phyloP scores from a whole-genome alignment of 176 grass and related monocot genomes.

The Avena sativa region DNA sequence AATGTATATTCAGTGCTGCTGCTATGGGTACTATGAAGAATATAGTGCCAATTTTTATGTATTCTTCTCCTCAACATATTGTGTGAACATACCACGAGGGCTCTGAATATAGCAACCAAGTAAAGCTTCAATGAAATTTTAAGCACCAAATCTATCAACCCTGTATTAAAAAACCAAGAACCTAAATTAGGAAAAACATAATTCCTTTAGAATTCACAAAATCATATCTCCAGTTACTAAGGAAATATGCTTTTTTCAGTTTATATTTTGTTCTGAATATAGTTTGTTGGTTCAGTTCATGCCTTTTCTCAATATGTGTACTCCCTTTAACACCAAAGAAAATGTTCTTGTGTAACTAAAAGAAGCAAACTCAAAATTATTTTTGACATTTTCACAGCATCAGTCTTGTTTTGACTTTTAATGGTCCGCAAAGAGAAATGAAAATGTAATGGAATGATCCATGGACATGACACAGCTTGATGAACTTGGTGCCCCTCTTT shows the following conservation, averaged over 20 bases:
- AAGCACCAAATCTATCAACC: not conserved
- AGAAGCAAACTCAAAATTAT: not conserved
- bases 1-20: not conserved
- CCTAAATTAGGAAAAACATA: not conserved
- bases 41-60: not conserved
- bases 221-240: not conserved
- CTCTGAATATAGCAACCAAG: not conserved
- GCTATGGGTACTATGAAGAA: not conserved
- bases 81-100: too few relatives aligned
- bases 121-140: not conserved
- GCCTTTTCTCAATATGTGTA: not conserved
- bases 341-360: not conserved
- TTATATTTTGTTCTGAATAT: too few relatives aligned
- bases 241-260: too few relatives aligned
- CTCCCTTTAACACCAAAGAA: not conserved
- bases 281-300: not conserved
- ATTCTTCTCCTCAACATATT: not conserved
- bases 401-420: not conserved
- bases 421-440: not conserved
- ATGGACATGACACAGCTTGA: slow-evolving; percentile 28
- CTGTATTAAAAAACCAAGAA: not conserved
- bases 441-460: slow-evolving; percentile 18
- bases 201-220: not conserved
- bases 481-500: slow-evolving; percentile 51
- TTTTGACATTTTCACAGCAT: not conserved